Evolutionary conservation across 2,329 filamentous ascomycete species (phyloP), one percentile per base, ranked within the genome.

Genomic region (Epichloe gansuensis): DNA sequence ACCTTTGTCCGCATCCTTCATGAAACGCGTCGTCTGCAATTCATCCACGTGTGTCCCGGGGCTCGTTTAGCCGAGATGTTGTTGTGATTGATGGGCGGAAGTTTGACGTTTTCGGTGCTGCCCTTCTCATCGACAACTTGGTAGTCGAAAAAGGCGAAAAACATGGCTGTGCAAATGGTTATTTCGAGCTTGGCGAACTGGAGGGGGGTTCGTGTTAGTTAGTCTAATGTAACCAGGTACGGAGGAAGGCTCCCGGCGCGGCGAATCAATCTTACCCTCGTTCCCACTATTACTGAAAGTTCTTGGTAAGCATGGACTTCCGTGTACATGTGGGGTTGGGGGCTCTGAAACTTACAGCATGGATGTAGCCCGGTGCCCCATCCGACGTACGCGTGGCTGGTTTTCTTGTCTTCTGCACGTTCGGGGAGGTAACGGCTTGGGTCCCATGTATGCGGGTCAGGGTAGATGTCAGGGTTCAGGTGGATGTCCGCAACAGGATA

Each of bases 101-200:
- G 23, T 8, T 51, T 52, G 23, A 47, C 35, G 3, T 43, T 50
- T 13, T 44, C 49, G 11, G 53, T 49, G 27, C 63, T 64, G 0
- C 73, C 74, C 3, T 64, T 51, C 43, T 61, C 60, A 42, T 78
- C 69, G n/a, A 60, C 58, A 3, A 75, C 63, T 9, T 65, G 57
- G 52, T 71, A 73, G 51, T 77, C 71, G 51, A 77, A 78, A 42
- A 67, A 67, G 3, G 74, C 70, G 15, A 75, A 51, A 52, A 77
- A 76, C 46, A 72, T 69, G 1, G 73, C 74, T 0, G 68, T 69
- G 34, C 77, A 73, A 53, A 78, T 61, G 49, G 68, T 72, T 51
- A 72, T 70, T 59, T 79, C 75, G 1, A 80, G 62, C 56, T 78
- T 78, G 1, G 76, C 76, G 59, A 79, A 77, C 59, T 68, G 54